A percentile compares a stretch with the other conserved stretches of the same genome.
Conservation (phyloP, 148 eudicot species). For the Beta vulgaris region DNA sequence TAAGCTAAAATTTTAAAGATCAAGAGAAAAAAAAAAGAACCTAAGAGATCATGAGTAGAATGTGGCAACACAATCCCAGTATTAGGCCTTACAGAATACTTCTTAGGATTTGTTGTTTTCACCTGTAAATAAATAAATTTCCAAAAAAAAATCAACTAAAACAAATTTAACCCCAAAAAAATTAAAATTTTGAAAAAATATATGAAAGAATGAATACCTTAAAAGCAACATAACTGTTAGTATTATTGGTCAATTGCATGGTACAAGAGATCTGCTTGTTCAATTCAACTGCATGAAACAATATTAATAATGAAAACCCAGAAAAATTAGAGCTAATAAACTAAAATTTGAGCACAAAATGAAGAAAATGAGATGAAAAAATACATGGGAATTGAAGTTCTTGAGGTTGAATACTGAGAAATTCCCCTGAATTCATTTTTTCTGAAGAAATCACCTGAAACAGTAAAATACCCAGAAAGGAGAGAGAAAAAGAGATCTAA, state of each 20-base stretch:
- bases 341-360: not conserved
- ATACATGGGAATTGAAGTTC: constrained; percentile 47
- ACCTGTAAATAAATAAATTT: constrained; percentile 42
- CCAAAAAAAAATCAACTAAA: not conserved
- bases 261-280: constrained; percentile 48
- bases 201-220: constrained; percentile 33
- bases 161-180: not conserved
- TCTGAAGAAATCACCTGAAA: not conserved
- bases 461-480: not conserved
- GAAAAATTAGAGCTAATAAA: not conserved
- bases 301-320: not conserved
- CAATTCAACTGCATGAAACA: constrained; percentile 38
- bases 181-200: not conserved
- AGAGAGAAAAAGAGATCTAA: not conserved
- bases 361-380: not conserved
- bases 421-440: constrained; percentile 36
- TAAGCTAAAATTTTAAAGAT: not conserved
- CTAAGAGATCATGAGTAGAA: constrained; percentile 70
- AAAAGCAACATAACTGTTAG: constrained; percentile 49
- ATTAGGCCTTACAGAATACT: constrained; percentile 84
- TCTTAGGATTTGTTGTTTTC: constrained; percentile 88
- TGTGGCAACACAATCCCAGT: constrained; percentile 75
- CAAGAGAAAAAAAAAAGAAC: constrained; percentile 27
- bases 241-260: constrained; percentile 40
- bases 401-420: constrained; percentile 35